phyloP scores from a whole-genome alignment of 805 yeast genomes.

The Metschnikowia lochheadii region DNA sequence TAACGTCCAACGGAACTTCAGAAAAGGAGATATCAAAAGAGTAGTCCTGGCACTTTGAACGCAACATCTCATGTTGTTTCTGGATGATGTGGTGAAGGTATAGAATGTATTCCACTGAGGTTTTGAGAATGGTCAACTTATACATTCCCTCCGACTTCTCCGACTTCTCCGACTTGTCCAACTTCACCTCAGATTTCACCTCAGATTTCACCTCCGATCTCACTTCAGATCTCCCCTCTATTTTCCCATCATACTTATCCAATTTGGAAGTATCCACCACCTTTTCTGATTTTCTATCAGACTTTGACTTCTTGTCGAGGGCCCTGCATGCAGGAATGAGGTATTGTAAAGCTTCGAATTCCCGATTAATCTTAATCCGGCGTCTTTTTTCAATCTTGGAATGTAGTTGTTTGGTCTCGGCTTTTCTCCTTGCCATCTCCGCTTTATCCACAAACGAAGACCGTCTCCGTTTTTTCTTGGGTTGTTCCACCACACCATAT shows the following conservation, averaged over 20 bases:
- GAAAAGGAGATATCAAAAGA: slow-evolving; percentile 47
- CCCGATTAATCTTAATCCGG: slow-evolving; percentile 73
- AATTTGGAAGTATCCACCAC: no score
- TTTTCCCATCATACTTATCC: no score
- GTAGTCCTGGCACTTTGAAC: slow-evolving; percentile 23
- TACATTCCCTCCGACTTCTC: slow-evolving; percentile 61
- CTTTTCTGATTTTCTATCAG: no score
- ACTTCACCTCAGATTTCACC: no score
- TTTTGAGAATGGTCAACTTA: slow-evolving; percentile 73
- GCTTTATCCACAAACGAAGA: slow-evolving; percentile 36
- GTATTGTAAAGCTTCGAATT: slow-evolving; percentile 74
- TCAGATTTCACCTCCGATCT: no score
- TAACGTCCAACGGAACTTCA: slow-evolving; percentile 53
- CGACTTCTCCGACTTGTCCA: no score
- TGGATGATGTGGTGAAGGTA: slow-evolving; percentile 60
- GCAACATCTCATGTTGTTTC: slow-evolving; percentile 45
- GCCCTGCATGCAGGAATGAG: slow-evolving; percentile 75
- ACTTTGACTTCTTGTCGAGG: slow-evolving; percentile 21
- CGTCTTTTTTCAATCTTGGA: slow-evolving; percentile 78
- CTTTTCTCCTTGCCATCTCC: slow-evolving; percentile 37
- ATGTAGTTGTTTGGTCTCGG: slow-evolving; percentile 50
- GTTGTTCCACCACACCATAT: slow-evolving; percentile 7
- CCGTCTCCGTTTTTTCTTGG: slow-evolving; percentile 38
- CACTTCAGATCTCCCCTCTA: no score
- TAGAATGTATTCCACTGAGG: slow-evolving; percentile 76